phyloP scores from a whole-genome alignment of 2,329 filamentous ascomycete genomes.

The Trichoderma sp. region DNA sequence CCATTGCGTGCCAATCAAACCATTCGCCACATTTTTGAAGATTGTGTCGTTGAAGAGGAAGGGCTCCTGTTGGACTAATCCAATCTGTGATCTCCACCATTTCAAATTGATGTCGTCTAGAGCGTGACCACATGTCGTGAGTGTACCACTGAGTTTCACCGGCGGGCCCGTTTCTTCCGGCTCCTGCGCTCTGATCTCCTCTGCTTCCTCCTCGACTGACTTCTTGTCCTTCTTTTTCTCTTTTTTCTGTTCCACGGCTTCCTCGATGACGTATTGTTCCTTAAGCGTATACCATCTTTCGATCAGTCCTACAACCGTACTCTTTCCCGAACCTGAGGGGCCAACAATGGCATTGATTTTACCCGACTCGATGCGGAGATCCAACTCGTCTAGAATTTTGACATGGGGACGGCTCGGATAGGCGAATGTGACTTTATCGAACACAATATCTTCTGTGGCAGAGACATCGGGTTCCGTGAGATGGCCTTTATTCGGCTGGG shows the following conservation, averaged over 20 bases:
- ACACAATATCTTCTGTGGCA: constrained; percentile 44
- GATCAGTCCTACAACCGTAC: constrained; percentile 69
- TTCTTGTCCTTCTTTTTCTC: constrained; percentile 45
- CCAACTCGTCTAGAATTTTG: constrained; percentile 62
- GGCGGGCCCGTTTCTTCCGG: constrained; percentile 43
- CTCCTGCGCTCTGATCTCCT: constrained; percentile 33
- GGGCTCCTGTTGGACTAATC: constrained; percentile 68
- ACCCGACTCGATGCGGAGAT: constrained; percentile 60
- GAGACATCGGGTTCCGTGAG: constrained; percentile 41
- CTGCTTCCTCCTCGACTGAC: constrained; percentile 33
- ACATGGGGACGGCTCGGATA: constrained; percentile 69
- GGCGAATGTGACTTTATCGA: constrained; percentile 68
- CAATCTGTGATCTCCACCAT: constrained; percentile 64
- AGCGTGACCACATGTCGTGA: constrained; percentile 55
- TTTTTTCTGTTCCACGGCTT: constrained; percentile 50
- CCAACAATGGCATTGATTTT: constrained; percentile 75
- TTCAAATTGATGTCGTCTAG: constrained; percentile 62
- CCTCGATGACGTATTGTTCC: constrained; percentile 53
- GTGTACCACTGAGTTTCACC: constrained; percentile 47
- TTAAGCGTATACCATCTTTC: constrained; percentile 71
- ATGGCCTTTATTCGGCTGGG: constrained; percentile 39
- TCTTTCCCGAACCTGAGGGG: constrained; percentile 72
- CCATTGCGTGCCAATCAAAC: constrained; percentile 55
- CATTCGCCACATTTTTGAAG: constrained; percentile 62
- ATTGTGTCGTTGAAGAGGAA: constrained; percentile 69